Evolutionary conservation across 768 basidiomycete genomes (phyloP).

Genomic region (Pilatotrama ljubarskyi): DNA sequence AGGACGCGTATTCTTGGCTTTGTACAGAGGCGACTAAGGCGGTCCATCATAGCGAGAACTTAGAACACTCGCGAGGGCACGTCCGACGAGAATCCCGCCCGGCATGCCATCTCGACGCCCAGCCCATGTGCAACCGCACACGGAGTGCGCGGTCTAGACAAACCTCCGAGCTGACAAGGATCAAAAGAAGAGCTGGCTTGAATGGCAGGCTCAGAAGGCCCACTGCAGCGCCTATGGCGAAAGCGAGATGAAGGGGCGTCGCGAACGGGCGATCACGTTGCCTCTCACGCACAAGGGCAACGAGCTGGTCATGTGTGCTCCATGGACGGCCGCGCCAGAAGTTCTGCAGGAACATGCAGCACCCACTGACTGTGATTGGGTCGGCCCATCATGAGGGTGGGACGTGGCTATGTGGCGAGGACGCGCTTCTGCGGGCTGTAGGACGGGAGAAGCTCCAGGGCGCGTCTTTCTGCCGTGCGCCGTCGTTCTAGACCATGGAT

Average conservation of each 20-base stretch:
- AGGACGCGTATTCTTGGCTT: too few species aligned
- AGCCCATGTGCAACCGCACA: neutral
- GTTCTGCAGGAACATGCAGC: neutral
- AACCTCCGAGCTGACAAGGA: conserved; percentile 12
- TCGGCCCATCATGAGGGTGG: neutral
- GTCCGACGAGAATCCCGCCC: neutral
- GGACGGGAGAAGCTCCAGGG: conserved; percentile 7
- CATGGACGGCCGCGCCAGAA: neutral
- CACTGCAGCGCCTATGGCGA: neutral
- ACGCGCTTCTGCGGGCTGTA: neutral
- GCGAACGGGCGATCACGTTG: neutral
- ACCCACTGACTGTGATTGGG: neutral
- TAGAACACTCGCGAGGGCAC: too few species aligned
- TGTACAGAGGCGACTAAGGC: too few species aligned
- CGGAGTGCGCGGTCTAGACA: neutral
- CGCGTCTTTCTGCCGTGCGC: neutral
- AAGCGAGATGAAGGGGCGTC: conserved; percentile 4
- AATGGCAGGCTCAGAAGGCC: neutral
- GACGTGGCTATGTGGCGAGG: neutral
- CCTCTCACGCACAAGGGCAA: neutral
- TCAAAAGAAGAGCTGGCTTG: conserved; percentile 3
- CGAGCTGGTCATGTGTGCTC: conserved; percentile 1
- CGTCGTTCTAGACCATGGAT: neutral
- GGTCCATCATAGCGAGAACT: too few species aligned
- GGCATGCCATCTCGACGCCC: neutral